Evolutionary conservation across 352 stramenopile species (phyloP).

Genomic region (Elongisporangium anandrum): DNA sequence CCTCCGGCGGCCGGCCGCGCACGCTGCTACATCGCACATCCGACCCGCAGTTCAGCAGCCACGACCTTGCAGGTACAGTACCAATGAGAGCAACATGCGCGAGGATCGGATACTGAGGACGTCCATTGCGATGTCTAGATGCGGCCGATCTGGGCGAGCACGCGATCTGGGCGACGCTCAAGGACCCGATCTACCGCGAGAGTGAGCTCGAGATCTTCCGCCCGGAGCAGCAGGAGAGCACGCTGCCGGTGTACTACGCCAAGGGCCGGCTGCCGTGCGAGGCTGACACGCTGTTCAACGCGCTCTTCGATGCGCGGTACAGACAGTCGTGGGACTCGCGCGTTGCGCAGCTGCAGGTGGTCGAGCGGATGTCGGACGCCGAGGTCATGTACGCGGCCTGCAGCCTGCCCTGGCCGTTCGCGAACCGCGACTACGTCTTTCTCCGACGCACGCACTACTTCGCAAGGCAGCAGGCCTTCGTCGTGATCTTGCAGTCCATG

Average conservation of each 20-base stretch:
- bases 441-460: slow-evolving; percentile 58
- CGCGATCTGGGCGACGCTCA: slow-evolving; percentile 50
- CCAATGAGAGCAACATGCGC: slow-evolving; percentile 2
- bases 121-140: slow-evolving; percentile 22
- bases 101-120: neutral
- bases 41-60: slow-evolving; percentile 57
- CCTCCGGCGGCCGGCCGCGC: slow-evolving; percentile 9
- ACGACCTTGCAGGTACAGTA: slow-evolving; percentile 37
- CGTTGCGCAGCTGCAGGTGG: slow-evolving; percentile 33
- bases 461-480: slow-evolving; percentile 44
- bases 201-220: slow-evolving; percentile 76
- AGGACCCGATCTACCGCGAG: slow-evolving; percentile 64
- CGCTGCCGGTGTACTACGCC: slow-evolving; percentile 59
- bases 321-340: slow-evolving; percentile 52
- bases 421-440: slow-evolving; percentile 80
- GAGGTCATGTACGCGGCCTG: slow-evolving; percentile 65
- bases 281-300: slow-evolving; percentile 69
- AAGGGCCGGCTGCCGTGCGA: slow-evolving; percentile 69
- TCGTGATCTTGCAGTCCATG: slow-evolving; percentile 54
- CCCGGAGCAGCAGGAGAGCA: slow-evolving; percentile 38
- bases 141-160: slow-evolving; percentile 66
- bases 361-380: slow-evolving; percentile 39
- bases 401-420: slow-evolving; percentile 61
- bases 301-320: slow-evolving; percentile 54
- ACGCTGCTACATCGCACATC: slow-evolving; percentile 54